A percentile compares a stretch with the other conserved stretches of the same genome.
Conservation (phyloP, 148 eudicot species). For the Pouteria glomerata region DNA sequence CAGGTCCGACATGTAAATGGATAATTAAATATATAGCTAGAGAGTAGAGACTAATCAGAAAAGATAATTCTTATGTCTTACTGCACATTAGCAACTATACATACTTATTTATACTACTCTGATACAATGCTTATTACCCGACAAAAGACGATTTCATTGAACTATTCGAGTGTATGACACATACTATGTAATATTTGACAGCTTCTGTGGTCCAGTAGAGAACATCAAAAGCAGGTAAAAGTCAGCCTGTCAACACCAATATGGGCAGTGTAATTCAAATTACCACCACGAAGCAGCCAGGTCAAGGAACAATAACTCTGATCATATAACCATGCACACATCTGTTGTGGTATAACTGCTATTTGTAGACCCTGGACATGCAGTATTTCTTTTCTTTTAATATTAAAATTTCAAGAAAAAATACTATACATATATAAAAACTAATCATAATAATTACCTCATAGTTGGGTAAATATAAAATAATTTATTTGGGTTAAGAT, state of each 20-base stretch:
- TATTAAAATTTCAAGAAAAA: no score
- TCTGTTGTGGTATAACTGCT: not conserved
- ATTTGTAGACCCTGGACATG: no score
- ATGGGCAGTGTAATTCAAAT: not conserved
- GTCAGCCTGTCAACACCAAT: not conserved
- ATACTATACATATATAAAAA: no score
- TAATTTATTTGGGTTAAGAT: no score
- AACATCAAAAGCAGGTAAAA: not conserved
- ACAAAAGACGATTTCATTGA: not conserved
- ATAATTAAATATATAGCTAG: no score
- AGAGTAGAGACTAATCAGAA: no score
- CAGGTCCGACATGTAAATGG: no score
- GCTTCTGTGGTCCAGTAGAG: not conserved
- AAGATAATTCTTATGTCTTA: no score
- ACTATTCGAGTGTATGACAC: not conserved
- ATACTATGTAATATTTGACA: not conserved
- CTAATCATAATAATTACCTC: no score
- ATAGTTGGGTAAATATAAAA: no score
- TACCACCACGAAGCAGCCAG: not conserved
- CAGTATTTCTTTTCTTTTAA: no score
- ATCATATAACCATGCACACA: not conserved
- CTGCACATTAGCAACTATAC: no score
- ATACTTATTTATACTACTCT: not conserved
- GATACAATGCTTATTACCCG: not conserved
- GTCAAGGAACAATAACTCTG: not conserved